phyloP scores from a whole-genome alignment of 345 rosid species.

The Syzygium jambos region DNA sequence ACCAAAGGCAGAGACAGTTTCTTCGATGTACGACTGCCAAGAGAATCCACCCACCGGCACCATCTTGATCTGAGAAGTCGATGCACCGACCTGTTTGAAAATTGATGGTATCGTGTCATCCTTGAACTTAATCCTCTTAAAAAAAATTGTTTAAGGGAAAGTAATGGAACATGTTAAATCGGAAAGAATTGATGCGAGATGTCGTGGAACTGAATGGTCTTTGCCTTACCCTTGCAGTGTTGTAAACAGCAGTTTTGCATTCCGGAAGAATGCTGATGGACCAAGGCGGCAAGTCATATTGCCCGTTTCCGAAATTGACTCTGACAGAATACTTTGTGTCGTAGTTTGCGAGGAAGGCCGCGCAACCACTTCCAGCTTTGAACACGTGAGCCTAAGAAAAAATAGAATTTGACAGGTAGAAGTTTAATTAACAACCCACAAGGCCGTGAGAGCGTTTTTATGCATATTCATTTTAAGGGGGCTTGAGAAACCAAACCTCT shows the following conservation, averaged over 20 bases:
- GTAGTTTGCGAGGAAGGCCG: slow-evolving; percentile 40
- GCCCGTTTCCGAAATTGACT: slow-evolving; percentile 21
- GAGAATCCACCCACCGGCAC: slow-evolving; percentile 11
- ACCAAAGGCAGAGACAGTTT: slow-evolving; percentile 18
- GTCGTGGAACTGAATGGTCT: neutral
- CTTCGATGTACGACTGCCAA: slow-evolving; percentile 35
- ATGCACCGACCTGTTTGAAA: slow-evolving; percentile 16
- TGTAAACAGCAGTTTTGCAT: slow-evolving; percentile 26
- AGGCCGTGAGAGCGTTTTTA: neutral
- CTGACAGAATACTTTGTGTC: slow-evolving; percentile 19
- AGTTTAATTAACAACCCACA: neutral
- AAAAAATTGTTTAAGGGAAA: neutral
- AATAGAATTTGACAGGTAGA: neutral
- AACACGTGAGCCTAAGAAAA: slow-evolving; percentile 30
- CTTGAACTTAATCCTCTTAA: neutral
- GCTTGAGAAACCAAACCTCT: slow-evolving; percentile 15
- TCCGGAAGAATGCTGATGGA: slow-evolving; percentile 42
- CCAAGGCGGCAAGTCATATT: slow-evolving; percentile 39
- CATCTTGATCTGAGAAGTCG: slow-evolving; percentile 27
- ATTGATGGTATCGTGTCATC: neutral
- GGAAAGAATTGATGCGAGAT: neutral
- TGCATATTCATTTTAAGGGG: neutral
- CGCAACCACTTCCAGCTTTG: slow-evolving; percentile 16
- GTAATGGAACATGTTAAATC: neutral
- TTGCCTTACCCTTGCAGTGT: slow-evolving; percentile 27